A percentile compares a stretch with the other conserved stretches of the same genome.
These are phyloP conservation scores for Pleurotus salmoneostramineus DNA, from an alignment of 768 basidiomycete genomes.

Conservation along the genomic window DNA sequence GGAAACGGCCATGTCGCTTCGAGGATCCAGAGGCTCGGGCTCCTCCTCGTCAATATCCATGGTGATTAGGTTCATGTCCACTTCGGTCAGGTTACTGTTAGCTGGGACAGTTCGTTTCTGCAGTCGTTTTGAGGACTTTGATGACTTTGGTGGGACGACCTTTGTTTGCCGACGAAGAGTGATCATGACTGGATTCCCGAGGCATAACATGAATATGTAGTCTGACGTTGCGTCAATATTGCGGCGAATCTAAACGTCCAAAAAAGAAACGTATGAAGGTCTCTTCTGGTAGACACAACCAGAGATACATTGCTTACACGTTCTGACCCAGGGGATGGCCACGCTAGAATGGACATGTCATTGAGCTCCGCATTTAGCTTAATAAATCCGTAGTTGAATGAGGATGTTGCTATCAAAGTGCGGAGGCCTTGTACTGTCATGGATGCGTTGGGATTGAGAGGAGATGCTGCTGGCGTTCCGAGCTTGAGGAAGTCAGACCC, in stretches of 20 bases:
- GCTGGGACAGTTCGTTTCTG: neutral
- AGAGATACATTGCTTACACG: neutral
- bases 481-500: neutral
- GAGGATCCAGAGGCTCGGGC: neutral
- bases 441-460: neutral
- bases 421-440: neutral
- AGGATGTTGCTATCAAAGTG: neutral
- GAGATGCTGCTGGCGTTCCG: neutral
- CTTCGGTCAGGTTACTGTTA: too few species aligned
- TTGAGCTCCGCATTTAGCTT: neutral
- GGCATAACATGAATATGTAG: slow-evolving; percentile 41
- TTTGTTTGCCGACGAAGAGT: slow-evolving; percentile 26
- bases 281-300: neutral
- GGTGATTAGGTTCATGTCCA: too few species aligned
- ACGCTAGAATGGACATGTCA: neutral
- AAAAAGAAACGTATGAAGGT: neutral
- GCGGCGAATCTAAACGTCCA: slow-evolving; percentile 11
- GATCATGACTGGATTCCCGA: slow-evolving; percentile 5
- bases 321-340: neutral
- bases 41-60: neutral
- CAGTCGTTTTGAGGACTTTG: neutral
- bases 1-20: neutral
- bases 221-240: slow-evolving; percentile 75
- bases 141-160: slow-evolving; percentile 8
- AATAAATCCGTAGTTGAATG: neutral